phyloP scores from a whole-genome alignment of 1,139 yeast genomes.

The Maudiozyma humilis region DNA sequence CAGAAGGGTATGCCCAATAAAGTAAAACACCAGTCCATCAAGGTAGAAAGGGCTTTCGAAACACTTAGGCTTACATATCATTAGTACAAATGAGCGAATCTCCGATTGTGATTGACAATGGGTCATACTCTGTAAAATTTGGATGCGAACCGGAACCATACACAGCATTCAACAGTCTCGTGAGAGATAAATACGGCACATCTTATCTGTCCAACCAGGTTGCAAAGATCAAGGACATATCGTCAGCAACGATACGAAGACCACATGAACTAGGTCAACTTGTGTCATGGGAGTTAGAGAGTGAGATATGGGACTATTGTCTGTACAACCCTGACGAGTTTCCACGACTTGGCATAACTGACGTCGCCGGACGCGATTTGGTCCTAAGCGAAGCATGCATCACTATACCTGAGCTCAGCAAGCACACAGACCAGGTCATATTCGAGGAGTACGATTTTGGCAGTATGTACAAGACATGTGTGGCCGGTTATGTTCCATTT shows the following conservation, averaged over 20 bases:
- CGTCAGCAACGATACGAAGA: conserved; percentile 66
- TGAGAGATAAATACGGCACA: conserved; percentile 68
- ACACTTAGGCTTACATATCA: too few species aligned
- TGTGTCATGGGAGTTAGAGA: conserved; percentile 86
- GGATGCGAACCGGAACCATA: conserved; percentile 43
- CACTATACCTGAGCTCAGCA: conserved; percentile 73
- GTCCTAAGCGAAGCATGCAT: conserved; percentile 60
- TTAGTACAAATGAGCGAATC: too few species aligned
- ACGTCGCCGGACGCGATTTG: conserved; percentile 33
- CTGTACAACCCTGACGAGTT: conserved; percentile 36
- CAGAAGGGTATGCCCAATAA: too few species aligned
- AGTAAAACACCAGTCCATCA: too few species aligned
- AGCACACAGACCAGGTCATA: conserved; percentile 81
- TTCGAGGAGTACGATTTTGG: conserved; percentile 89
- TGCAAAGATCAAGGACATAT: conserved; percentile 56
- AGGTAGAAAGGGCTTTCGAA: too few species aligned
- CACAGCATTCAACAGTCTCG: conserved; percentile 58
- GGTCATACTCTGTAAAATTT: conserved; percentile 73
- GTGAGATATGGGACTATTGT: conserved; percentile 87
- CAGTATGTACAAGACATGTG: conserved; percentile 40
- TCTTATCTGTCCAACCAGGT: conserved; percentile 68
- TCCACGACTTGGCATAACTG: conserved; percentile 21
- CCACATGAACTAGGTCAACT: conserved; percentile 87
- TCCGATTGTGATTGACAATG: conserved; percentile 63
- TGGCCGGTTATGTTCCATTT: conserved; percentile 61